phyloP scores from a whole-genome alignment of 2,329 filamentous ascomycete species.

The Arthrinium puccinioides region DNA sequence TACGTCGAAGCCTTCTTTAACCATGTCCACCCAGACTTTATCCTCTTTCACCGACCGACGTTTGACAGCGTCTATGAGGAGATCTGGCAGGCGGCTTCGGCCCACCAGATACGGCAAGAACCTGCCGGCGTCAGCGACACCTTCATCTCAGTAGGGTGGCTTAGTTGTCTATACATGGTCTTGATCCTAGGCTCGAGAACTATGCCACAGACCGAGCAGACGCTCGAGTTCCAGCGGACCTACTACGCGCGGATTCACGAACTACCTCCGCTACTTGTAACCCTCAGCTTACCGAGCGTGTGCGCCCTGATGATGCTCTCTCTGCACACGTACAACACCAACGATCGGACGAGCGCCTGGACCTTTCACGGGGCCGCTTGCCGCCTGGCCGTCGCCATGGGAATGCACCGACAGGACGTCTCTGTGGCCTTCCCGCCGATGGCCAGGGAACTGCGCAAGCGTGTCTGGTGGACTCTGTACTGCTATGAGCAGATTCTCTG shows the following conservation, averaged over 20 bases:
- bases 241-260: constrained; percentile 24
- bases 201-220: constrained; percentile 21
- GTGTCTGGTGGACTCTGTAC: constrained; percentile 25
- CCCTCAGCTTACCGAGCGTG: constrained; percentile 31
- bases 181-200: constrained; percentile 32
- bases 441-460: constrained; percentile 18
- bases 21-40: constrained; percentile 27
- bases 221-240: constrained; percentile 23
- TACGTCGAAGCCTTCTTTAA: constrained; percentile 32
- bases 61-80: constrained; percentile 30
- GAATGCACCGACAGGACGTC: constrained; percentile 33
- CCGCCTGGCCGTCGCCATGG: constrained; percentile 33
- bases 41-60: constrained; percentile 30
- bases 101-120: constrained; percentile 4
- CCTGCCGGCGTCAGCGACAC: constrained; percentile 8
- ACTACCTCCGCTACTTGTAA: constrained; percentile 27
- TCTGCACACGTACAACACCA: constrained; percentile 31
- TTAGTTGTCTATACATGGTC: constrained; percentile 31
- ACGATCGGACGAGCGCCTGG: constrained; percentile 32
- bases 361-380: constrained; percentile 31
- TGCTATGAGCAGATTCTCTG: constrained; percentile 24
- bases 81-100: constrained; percentile 21
- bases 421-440: constrained; percentile 26
- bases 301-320: constrained; percentile 33
- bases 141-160: constrained; percentile 30